A percentile compares a stretch with the other conserved stretches of the same genome.
Conservation (phyloP, 2,329 filamentous ascomycete genomes). For the Huntiella omanensis region DNA sequence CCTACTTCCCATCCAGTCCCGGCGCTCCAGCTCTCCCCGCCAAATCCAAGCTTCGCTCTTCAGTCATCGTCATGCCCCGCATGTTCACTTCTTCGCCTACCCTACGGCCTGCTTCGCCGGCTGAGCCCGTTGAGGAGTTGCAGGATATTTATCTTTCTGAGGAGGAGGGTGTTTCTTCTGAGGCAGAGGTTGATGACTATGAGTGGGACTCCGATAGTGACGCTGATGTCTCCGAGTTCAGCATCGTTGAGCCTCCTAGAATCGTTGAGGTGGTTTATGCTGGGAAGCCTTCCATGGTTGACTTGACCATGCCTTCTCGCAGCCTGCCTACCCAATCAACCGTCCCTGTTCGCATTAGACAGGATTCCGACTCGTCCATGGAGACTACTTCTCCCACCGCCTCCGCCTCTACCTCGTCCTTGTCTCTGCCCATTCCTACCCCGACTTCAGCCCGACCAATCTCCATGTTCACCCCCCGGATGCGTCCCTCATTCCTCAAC, state of each 20-base stretch:
- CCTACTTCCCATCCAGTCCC: constrained; percentile 7
- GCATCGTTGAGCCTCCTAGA: constrained; percentile 31
- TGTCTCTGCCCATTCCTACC: not conserved
- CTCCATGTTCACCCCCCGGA: constrained; percentile 7
- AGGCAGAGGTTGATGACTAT: constrained; percentile 38
- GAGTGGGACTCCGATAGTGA: constrained; percentile 24
- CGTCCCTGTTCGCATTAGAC: constrained; percentile 10
- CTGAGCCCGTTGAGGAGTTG: constrained; percentile 16
- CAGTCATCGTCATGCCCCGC: constrained; percentile 20
- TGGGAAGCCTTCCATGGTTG: constrained; percentile 39
- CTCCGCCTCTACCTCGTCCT: constrained; percentile 3
- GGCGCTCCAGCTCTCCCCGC: constrained; percentile 23
- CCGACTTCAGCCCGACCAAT: constrained; percentile 4
- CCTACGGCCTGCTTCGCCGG: not conserved
- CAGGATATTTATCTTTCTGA: constrained; percentile 46
- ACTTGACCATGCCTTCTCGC: constrained; percentile 23
- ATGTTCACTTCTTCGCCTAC: not conserved
- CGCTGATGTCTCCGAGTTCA: constrained; percentile 17
- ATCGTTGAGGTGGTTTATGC: constrained; percentile 40
- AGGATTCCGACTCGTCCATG: constrained; percentile 16
- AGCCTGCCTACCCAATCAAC: constrained; percentile 12
- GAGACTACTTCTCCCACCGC: not conserved
- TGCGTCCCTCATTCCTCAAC: constrained; percentile 29
- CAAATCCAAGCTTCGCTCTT: constrained; percentile 26
- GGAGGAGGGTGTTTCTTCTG: constrained; percentile 45